phyloP scores from a whole-genome alignment of 495 filamentous ascomycete genomes.

The Talaromyces ruber region DNA sequence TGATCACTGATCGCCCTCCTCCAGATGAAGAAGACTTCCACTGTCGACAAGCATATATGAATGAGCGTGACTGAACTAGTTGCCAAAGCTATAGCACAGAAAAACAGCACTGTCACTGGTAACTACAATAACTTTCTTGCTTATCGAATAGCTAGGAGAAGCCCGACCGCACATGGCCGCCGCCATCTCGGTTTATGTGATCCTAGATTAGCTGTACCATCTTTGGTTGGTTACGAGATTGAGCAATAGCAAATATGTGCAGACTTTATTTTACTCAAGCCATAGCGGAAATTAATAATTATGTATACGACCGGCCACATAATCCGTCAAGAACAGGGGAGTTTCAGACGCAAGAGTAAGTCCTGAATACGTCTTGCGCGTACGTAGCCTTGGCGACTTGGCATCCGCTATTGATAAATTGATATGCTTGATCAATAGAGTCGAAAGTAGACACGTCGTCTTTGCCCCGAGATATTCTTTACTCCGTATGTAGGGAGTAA shows the following conservation, averaged over 20 bases:
- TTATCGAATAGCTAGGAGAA: not conserved
- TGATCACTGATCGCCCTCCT: constrained; percentile 7
- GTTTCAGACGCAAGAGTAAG: too few species aligned
- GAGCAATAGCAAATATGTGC: too few species aligned
- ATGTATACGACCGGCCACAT: too few species aligned
- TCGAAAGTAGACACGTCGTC: not conserved
- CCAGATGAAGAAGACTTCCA: constrained; percentile 6
- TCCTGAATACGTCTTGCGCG: too few species aligned
- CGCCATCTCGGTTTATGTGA: constrained; percentile 5
- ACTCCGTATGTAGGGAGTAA: not conserved
- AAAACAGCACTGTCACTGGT: not conserved
- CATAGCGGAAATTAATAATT: too few species aligned
- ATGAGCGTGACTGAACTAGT: constrained; percentile 7
- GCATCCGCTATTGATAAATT: too few species aligned
- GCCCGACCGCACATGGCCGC: constrained; percentile 11
- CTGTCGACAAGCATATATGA: constrained; percentile 7
- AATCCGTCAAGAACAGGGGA: too few species aligned
- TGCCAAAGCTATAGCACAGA: constrained; percentile 9
- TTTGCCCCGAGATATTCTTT: not conserved
- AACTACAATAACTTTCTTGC: not conserved
- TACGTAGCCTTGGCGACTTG: too few species aligned
- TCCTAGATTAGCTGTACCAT: too few species aligned
- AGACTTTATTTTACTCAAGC: too few species aligned
- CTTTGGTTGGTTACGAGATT: too few species aligned
- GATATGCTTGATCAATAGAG: not conserved